Conservation (phyloP, 2,329 filamentous ascomycete species). For the Beauveria varroae region DNA sequence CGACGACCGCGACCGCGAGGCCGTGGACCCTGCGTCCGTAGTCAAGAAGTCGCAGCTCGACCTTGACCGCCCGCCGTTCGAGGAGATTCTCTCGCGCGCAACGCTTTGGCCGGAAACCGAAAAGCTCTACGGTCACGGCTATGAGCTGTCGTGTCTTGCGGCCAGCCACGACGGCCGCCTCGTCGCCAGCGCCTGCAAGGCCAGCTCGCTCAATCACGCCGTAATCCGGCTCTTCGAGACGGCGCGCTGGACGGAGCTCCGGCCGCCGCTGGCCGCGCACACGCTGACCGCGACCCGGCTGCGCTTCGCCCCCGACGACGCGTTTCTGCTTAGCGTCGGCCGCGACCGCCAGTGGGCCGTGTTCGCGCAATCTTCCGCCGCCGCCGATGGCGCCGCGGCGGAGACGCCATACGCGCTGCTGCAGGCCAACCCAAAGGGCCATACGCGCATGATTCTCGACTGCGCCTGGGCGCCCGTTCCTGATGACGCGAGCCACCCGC, state of each 20-base stretch:
- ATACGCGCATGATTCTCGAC: constrained; percentile 87
- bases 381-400: constrained; percentile 6
- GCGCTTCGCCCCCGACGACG: constrained; percentile 69
- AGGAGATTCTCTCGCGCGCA: constrained; percentile 82
- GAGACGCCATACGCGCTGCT: constrained; percentile 46
- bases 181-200: constrained; percentile 87
- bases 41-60: constrained; percentile 56
- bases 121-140: constrained; percentile 96
- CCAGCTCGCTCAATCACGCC: constrained; percentile 87
- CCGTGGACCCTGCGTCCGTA: constrained; percentile 46
- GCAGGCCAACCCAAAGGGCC: constrained; percentile 71
- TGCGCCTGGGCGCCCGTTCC: constrained; percentile 67
- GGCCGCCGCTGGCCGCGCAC: constrained; percentile 76
- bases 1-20: constrained; percentile 43
- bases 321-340: constrained; percentile 76
- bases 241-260: constrained; percentile 76
- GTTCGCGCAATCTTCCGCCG: constrained; percentile 46
- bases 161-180: constrained; percentile 65
- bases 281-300: constrained; percentile 78
- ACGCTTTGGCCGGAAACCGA: constrained; percentile 95
- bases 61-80: constrained; percentile 68
- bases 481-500: constrained; percentile 23
- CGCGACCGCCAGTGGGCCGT: constrained; percentile 87
- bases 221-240: constrained; percentile 91
- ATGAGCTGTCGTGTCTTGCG: constrained; percentile 87